These are phyloP conservation scores for Limnomonas spitsbergensis DNA, from an alignment of 139 green algal genomes.

Conservation along the genomic window DNA sequence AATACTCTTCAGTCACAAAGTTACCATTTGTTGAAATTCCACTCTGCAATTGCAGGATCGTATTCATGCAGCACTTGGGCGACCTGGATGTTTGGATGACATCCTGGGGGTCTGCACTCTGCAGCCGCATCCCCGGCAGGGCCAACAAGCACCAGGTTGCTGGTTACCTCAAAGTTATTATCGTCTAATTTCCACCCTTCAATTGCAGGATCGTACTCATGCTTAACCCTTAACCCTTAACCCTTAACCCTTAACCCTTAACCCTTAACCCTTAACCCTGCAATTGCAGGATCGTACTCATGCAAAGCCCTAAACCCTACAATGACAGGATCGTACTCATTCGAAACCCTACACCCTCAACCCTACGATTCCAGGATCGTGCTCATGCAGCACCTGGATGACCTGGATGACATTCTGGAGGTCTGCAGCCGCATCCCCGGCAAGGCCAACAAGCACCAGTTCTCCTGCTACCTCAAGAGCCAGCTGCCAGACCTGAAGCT, in stretches of 20 bases:
- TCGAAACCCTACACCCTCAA: too few relatives aligned
- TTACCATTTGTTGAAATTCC: too few relatives aligned
- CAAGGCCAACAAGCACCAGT: constrained; percentile 10
- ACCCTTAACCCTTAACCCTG: too few relatives aligned
- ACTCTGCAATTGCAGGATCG: too few relatives aligned
- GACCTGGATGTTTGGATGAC: constrained; percentile 45
- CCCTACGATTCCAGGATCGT: constrained; percentile 22
- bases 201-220: constrained; percentile 39
- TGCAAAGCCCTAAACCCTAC: too few relatives aligned
- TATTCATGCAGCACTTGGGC: constrained; percentile 45
- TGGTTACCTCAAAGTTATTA: too few relatives aligned
- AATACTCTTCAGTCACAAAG: too few relatives aligned
- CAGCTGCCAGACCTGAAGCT: not conserved
- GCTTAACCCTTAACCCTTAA: too few relatives aligned
- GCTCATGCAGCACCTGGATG: constrained; percentile 45
- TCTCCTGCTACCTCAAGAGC: not conserved
- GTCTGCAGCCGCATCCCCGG: not conserved
- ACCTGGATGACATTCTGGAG: constrained; percentile 38
- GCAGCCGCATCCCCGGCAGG: not conserved
- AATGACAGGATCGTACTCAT: too few relatives aligned
- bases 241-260: too few relatives aligned
- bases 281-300: too few relatives aligned
- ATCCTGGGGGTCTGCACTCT: constrained; percentile 19
- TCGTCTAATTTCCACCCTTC: too few relatives aligned
- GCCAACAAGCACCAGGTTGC: constrained; percentile 3